phyloP scores from a whole-genome alignment of 352 stramenopile genomes.

The Pythium brassicae region DNA sequence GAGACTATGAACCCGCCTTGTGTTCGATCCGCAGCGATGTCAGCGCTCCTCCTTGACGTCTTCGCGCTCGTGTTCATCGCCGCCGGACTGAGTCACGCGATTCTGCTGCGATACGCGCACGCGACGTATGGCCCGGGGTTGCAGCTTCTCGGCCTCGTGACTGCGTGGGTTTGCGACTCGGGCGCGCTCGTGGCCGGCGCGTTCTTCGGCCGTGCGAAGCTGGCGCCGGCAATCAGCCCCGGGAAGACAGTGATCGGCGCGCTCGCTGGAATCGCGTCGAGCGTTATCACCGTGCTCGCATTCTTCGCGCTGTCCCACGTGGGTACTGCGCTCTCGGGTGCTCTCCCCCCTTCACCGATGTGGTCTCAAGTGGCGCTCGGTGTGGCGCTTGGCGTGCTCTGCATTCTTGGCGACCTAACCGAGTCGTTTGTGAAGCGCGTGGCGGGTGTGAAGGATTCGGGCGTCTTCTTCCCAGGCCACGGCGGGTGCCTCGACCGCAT shows the following conservation, averaged over 20 bases:
- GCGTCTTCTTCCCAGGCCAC: slow-evolving; percentile 67
- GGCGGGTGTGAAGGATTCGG: slow-evolving; percentile 66
- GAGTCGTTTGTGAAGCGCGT: slow-evolving; percentile 74
- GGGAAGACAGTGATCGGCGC: slow-evolving; percentile 62
- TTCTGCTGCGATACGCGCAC: slow-evolving; percentile 49
- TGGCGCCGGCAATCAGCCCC: slow-evolving; percentile 64
- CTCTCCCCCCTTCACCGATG: slow-evolving; percentile 14
- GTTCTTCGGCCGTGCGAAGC: slow-evolving; percentile 47
- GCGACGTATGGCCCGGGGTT: slow-evolving; percentile 44
- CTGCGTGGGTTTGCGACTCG: slow-evolving; percentile 67
- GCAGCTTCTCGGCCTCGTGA: slow-evolving; percentile 57
- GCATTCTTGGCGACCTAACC: slow-evolving; percentile 57
- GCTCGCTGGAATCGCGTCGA: slow-evolving; percentile 44
- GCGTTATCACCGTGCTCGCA: slow-evolving; percentile 37
- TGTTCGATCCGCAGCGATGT: slow-evolving; percentile 6
- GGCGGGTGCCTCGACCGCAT: slow-evolving; percentile 77
- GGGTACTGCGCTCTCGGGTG: neutral
- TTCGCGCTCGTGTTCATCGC: slow-evolving; percentile 59
- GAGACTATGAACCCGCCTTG: neutral
- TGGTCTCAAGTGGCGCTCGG: slow-evolving; percentile 43
- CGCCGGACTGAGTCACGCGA: slow-evolving; percentile 52
- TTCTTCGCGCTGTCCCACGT: slow-evolving; percentile 29
- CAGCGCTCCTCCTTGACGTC: slow-evolving; percentile 44
- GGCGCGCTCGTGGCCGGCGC: slow-evolving; percentile 52
- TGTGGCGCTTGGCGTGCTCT: slow-evolving; percentile 42